A percentile compares a stretch with the other conserved stretches of the same genome.
phyloP scores from a whole-genome alignment of 257 asterid species.

The Solanum medicagineum region DNA sequence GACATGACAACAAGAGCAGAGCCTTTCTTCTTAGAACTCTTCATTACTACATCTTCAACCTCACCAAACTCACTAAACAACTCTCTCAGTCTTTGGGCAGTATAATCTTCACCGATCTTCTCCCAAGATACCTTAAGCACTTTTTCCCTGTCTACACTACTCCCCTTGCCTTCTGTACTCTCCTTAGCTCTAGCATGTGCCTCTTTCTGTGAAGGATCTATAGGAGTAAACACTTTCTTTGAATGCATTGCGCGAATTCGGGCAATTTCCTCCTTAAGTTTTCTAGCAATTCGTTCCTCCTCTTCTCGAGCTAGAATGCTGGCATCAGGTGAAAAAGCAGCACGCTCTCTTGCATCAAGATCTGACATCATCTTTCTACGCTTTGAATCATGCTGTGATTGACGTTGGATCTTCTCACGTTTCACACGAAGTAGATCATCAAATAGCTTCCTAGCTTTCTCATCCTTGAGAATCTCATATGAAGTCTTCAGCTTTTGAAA shows the following conservation, averaged over 20 bases:
- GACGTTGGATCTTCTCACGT: slow-evolving; percentile 47
- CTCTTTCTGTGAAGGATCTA: slow-evolving; percentile 25
- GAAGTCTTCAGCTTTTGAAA: slow-evolving; percentile 48
- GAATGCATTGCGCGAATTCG: slow-evolving; percentile 48
- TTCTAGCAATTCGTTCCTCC: slow-evolving; percentile 42
- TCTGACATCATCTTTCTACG: slow-evolving; percentile 67
- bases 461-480: slow-evolving; percentile 45
- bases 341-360: slow-evolving; percentile 62
- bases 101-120: slow-evolving; percentile 58
- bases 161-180: slow-evolving; percentile 18
- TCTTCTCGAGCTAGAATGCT: slow-evolving; percentile 33
- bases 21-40: slow-evolving; percentile 66
- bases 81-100: slow-evolving; percentile 46
- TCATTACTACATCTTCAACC: slow-evolving; percentile 77
- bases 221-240: slow-evolving; percentile 13
- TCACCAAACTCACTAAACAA: slow-evolving; percentile 57
- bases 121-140: slow-evolving; percentile 89
- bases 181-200: slow-evolving; percentile 3
- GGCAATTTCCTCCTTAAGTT: slow-evolving; percentile 49
- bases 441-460: slow-evolving; percentile 51
- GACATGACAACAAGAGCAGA: slow-evolving; percentile 86
- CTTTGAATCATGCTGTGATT: slow-evolving; percentile 49
- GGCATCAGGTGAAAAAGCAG: slow-evolving; percentile 45
- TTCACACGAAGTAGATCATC: slow-evolving; percentile 51
- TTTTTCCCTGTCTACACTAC: slow-evolving; percentile 48